phyloP scores from a whole-genome alignment of 2,329 filamentous ascomycete genomes.

The Aspergillus alliaceus region DNA sequence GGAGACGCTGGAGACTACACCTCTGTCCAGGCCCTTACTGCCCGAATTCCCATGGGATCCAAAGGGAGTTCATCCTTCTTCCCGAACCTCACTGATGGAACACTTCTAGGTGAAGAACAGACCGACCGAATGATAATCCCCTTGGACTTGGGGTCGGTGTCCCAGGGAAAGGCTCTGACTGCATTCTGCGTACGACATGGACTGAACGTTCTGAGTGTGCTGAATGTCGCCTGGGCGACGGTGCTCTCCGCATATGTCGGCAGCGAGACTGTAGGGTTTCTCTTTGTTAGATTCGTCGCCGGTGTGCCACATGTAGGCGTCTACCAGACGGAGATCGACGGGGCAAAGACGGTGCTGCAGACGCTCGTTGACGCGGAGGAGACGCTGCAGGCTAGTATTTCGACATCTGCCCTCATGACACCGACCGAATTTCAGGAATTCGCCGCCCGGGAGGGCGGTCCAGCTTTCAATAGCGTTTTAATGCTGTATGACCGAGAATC shows the following conservation, averaged over 20 bases:
- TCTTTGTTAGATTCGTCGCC: neutral
- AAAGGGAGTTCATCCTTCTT: neutral
- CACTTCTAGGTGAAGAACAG: neutral
- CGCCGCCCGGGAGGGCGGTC: neutral
- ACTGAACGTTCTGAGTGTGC: neutral
- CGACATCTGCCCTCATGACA: neutral
- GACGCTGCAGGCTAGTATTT: neutral
- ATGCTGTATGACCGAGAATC: neutral
- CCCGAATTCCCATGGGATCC: neutral
- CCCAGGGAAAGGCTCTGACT: neutral
- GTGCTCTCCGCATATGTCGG: neutral
- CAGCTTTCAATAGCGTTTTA: neutral
- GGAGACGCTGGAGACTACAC: neutral
- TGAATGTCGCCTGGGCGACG: constrained; percentile 2
- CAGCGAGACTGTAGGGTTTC: neutral
- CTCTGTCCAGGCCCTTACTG: neutral
- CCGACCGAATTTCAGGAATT: neutral
- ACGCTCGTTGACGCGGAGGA: neutral
- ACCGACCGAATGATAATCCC: neutral
- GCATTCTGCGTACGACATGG: neutral
- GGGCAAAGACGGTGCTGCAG: neutral
- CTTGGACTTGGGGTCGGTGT: neutral
- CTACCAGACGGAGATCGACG: neutral
- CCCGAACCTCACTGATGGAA: neutral
- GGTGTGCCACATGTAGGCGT: neutral